phyloP scores from a whole-genome alignment of 179 eudicot genomes.

The Beta macrorhiza region DNA sequence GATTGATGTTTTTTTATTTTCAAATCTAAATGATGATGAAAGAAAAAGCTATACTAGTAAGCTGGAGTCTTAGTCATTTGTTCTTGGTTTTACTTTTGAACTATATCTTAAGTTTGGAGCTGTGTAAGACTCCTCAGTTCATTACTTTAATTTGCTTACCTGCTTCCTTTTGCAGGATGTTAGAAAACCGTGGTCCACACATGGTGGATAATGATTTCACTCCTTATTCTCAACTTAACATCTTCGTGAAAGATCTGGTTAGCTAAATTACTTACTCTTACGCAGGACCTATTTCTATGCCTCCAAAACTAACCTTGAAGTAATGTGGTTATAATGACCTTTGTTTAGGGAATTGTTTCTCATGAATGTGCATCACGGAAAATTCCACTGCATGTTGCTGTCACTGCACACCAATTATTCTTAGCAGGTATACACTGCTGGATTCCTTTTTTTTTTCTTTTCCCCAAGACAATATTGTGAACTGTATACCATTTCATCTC shows the following conservation, averaged over 20 bases:
- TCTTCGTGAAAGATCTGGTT: slow-evolving; percentile 99
- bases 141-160: background rate
- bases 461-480: background rate
- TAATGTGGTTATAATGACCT: slow-evolving; percentile 8
- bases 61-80: background rate
- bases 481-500: slow-evolving; percentile 5
- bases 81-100: background rate
- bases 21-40: no score
- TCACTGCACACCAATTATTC: slow-evolving; percentile 86
- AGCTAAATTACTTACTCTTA: slow-evolving; percentile 26
- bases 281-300: background rate
- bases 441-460: background rate
- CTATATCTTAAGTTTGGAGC: background rate
- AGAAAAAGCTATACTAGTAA: no score
- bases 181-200: slow-evolving; percentile 97
- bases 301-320: slow-evolving; percentile 3
- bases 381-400: slow-evolving; percentile 86
- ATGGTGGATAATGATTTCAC: slow-evolving; percentile 95
- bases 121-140: background rate
- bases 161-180: slow-evolving; percentile 68
- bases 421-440: slow-evolving; percentile 60
- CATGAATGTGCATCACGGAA: slow-evolving; percentile 77
- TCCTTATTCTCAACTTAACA: slow-evolving; percentile 92
- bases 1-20: no score
- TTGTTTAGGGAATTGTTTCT: slow-evolving; percentile 83